Conservation (phyloP, 1,284 basidiomycete genomes). For the Sanghuangporus sanghuang region DNA sequence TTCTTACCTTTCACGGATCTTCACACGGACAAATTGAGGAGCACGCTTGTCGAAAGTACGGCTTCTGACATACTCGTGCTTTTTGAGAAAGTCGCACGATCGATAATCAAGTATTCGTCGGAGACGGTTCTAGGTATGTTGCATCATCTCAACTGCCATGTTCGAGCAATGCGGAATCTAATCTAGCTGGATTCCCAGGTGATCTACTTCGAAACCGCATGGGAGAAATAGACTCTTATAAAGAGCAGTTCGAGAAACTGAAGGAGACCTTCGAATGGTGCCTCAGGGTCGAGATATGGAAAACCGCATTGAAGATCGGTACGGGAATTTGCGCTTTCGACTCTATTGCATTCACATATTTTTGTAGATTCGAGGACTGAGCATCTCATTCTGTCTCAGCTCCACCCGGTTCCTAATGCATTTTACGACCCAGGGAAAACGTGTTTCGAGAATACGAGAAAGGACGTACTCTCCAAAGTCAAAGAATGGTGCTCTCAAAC, state of each 20-base stretch:
- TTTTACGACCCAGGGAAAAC: background rate
- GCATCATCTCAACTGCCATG: background rate
- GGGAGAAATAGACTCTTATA: background rate
- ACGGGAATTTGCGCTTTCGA: no score
- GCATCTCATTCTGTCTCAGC: background rate
- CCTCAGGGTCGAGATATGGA: background rate
- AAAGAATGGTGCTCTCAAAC: background rate
- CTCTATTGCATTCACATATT: background rate
- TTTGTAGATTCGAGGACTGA: background rate
- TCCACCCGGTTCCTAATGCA: background rate
- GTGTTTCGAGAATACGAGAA: background rate
- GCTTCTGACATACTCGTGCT: background rate
- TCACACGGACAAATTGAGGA: background rate
- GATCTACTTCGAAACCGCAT: background rate
- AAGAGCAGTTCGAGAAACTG: background rate
- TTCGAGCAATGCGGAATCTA: background rate
- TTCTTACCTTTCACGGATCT: background rate
- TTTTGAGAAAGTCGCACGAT: background rate
- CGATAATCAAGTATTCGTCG: background rate
- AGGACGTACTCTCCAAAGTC: background rate
- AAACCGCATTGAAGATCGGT: background rate
- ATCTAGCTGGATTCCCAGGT: background rate
- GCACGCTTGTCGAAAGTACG: background rate
- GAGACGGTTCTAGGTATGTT: background rate
- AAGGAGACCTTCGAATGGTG: background rate